Evolutionary conservation across 2,329 filamentous ascomycete genomes (phyloP).

Genomic region (Monosporascus sp.): DNA sequence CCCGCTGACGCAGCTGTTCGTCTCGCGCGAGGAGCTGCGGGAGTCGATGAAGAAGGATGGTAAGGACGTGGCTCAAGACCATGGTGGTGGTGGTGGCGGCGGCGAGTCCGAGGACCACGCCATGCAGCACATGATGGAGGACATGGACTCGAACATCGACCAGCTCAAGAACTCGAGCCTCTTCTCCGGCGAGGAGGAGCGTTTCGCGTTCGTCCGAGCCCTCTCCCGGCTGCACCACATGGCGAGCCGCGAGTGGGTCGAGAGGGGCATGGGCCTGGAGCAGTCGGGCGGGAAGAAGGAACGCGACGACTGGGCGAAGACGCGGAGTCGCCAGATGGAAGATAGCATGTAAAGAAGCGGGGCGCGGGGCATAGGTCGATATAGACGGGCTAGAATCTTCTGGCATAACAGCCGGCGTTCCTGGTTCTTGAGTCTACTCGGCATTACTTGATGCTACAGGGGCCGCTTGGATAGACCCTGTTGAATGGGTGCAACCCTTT

Average conservation of each 20-base stretch:
- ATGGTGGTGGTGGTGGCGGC: slow-evolving; percentile 32
- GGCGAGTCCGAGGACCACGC: slow-evolving; percentile 50
- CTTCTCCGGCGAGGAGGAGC: slow-evolving; percentile 92
- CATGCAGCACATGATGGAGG: slow-evolving; percentile 80
- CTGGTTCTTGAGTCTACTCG: too few species aligned
- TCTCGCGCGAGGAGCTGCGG: slow-evolving; percentile 65
- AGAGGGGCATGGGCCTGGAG: slow-evolving; percentile 68
- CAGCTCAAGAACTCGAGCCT: slow-evolving; percentile 80
- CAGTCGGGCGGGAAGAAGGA: slow-evolving; percentile 59
- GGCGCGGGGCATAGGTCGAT: neutral
- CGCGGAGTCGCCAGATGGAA: slow-evolving; percentile 62
- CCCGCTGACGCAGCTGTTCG: slow-evolving; percentile 79
- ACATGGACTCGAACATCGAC: slow-evolving; percentile 77
- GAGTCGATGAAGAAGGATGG: slow-evolving; percentile 50
- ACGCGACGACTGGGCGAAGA: slow-evolving; percentile 59
- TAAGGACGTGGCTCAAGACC: slow-evolving; percentile 24
- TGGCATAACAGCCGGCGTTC: neutral
- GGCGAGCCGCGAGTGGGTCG: slow-evolving; percentile 93
- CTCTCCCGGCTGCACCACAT: slow-evolving; percentile 83
- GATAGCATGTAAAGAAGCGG: slow-evolving; percentile 51
- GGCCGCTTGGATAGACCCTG: too few species aligned
- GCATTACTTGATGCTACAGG: too few species aligned
- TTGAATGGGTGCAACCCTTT: too few species aligned
- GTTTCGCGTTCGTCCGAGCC: slow-evolving; percentile 91
- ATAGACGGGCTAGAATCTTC: neutral